A percentile compares a stretch with the other conserved stretches of the same genome.
phyloP scores from a whole-genome alignment of 2,329 filamentous ascomycete genomes.

The Monosporascus sp. region DNA sequence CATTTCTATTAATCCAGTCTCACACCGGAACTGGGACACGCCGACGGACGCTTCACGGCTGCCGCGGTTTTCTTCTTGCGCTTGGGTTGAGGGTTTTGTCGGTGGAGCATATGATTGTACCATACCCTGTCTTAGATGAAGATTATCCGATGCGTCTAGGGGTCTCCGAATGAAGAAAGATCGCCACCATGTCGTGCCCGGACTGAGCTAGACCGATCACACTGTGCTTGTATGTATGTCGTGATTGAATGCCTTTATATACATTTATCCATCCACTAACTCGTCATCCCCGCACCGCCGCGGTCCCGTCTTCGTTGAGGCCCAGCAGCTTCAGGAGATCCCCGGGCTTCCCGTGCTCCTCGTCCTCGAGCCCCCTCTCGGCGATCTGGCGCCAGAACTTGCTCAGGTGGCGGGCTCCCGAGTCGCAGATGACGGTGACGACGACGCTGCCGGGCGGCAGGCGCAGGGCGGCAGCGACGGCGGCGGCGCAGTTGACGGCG shows the following conservation, averaged over 20 bases:
- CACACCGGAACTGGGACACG: too few relatives aligned
- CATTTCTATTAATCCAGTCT: too few relatives aligned
- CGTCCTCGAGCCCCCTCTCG: slow-evolving; percentile 59
- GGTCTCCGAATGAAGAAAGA: too few relatives aligned
- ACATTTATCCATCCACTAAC: neutral
- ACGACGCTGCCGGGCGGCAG: slow-evolving; percentile 59
- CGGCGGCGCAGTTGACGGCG: slow-evolving; percentile 90
- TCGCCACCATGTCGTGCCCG: too few relatives aligned
- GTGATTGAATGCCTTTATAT: neutral
- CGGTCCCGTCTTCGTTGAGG: slow-evolving; percentile 25
- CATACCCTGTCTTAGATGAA: too few relatives aligned
- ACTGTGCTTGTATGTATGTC: too few relatives aligned
- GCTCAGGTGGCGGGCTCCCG: slow-evolving; percentile 74
- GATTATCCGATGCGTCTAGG: too few relatives aligned
- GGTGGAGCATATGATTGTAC: too few relatives aligned
- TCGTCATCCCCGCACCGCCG: neutral
- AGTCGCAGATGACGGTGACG: slow-evolving; percentile 81
- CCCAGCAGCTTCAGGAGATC: slow-evolving; percentile 47
- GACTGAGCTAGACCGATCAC: too few relatives aligned
- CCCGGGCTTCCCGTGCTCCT: slow-evolving; percentile 35
- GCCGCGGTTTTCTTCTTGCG: too few relatives aligned
- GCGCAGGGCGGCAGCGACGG: slow-evolving; percentile 60
- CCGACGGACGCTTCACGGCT: too few relatives aligned
- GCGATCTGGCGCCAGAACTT: slow-evolving; percentile 78
- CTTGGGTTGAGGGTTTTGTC: too few relatives aligned